phyloP scores from a whole-genome alignment of 768 basidiomycete species.

The Suillus paluster region DNA sequence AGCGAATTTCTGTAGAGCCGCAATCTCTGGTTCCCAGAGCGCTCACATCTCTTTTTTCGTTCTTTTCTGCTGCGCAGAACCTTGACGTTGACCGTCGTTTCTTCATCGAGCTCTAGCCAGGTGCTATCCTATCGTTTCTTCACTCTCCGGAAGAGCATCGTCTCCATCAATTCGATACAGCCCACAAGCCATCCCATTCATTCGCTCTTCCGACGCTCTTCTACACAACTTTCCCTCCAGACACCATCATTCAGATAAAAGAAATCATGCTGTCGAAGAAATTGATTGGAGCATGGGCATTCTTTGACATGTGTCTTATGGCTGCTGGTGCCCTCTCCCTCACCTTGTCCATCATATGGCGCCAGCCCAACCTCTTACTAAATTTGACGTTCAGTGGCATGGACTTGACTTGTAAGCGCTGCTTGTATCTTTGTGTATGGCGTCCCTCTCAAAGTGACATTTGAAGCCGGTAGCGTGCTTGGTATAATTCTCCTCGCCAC shows the following conservation, averaged over 20 bases:
- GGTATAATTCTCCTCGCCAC: conserved; percentile 71
- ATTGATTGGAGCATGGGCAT: conserved; percentile 73
- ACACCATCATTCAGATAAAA: conserved; percentile 4
- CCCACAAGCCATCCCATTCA: conserved; percentile 16
- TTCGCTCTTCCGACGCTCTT: conserved; percentile 1
- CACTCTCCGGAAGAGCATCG: conserved; percentile 59
- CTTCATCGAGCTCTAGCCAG: conserved; percentile 42
- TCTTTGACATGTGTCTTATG: conserved; percentile 71
- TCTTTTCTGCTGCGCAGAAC: conserved; percentile 47
- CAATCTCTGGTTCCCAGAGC: neutral
- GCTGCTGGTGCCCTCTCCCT: conserved; percentile 70
- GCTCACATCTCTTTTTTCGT: conserved; percentile 6
- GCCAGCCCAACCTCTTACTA: conserved; percentile 65
- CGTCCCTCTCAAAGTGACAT: conserved; percentile 1
- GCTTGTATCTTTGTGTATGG: neutral
- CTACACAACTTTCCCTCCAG: conserved; percentile 1
- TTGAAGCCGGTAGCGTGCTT: conserved; percentile 67
- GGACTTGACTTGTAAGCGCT: conserved; percentile 62
- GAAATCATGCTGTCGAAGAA: conserved; percentile 69
- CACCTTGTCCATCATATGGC: conserved; percentile 74
- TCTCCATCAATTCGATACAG: conserved; percentile 20
- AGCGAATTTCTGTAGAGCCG: neutral
- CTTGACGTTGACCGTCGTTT: conserved; percentile 75
- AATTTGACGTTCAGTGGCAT: conserved; percentile 67
- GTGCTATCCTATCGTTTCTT: conserved; percentile 47